These are phyloP conservation scores for Claviceps pazoutovae DNA, from an alignment of 2,329 filamentous ascomycete species.

Conservation along the genomic window DNA sequence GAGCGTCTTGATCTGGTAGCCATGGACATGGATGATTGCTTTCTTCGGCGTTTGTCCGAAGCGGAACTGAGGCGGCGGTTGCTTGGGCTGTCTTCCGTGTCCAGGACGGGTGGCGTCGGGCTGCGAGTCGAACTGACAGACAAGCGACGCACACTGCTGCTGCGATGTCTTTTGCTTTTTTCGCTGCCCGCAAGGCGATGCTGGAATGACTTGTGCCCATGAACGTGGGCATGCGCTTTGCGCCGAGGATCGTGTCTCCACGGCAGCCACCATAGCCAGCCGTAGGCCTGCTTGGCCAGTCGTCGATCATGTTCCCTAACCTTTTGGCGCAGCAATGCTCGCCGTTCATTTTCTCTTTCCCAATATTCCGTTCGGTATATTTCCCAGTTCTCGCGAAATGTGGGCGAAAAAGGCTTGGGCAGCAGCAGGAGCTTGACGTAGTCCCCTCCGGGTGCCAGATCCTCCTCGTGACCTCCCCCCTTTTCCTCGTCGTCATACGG, in stretches of 20 bases:
- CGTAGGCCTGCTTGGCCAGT: conserved; percentile 51
- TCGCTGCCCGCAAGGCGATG: conserved; percentile 27
- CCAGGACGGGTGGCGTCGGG: conserved; percentile 30
- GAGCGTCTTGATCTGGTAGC: conserved; percentile 28
- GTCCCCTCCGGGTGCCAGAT: conserved; percentile 79
- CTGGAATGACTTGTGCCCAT: conserved; percentile 19
- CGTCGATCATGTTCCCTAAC: conserved; percentile 55
- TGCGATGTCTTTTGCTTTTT: conserved; percentile 35
- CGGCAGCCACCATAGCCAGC: conserved; percentile 79
- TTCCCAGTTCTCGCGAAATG: conserved; percentile 95
- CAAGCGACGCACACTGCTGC: conserved; percentile 36
- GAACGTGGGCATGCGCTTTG: conserved; percentile 11
- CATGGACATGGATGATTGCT: conserved; percentile 23
- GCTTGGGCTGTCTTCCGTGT: conserved; percentile 27
- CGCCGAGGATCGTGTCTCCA: conserved; percentile 34
- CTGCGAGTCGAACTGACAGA: conserved; percentile 38
- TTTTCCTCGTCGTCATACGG: conserved; percentile 43
- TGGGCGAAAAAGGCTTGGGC: conserved; percentile 87
- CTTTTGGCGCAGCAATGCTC: conserved; percentile 56
- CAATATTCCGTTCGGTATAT: conserved; percentile 88
- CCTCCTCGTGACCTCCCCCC: conserved; percentile 62
- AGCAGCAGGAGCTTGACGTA: conserved; percentile 81
- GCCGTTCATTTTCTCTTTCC: conserved; percentile 89
- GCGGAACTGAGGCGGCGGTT: conserved; percentile 33
- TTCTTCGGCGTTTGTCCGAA: conserved; percentile 39